A percentile compares a stretch with the other conserved stretches of the same genome.
Evolutionary conservation across 805 yeast species (phyloP).

Genomic region (Candida argentea): DNA sequence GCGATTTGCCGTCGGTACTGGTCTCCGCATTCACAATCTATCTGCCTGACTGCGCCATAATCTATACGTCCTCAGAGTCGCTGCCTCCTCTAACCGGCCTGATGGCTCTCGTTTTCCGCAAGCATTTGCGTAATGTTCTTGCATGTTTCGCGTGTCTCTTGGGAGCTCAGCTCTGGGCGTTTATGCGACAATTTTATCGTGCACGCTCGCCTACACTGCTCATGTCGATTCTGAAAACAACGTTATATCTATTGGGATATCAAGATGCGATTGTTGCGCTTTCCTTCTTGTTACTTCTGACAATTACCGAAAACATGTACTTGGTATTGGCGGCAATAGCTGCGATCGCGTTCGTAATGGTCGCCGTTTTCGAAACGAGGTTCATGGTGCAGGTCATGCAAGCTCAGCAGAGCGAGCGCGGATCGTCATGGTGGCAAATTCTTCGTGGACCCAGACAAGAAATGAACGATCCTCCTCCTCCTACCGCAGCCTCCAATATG

Average conservation of each 20-base stretch:
- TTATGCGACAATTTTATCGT: constrained; percentile 59
- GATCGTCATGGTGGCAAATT: constrained; percentile 55
- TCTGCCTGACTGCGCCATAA: constrained; percentile 83
- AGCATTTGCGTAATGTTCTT: constrained; percentile 31
- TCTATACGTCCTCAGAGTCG: constrained; percentile 19
- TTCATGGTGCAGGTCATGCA: constrained; percentile 58
- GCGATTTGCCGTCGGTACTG: constrained; percentile 41
- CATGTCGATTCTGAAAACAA: constrained; percentile 47
- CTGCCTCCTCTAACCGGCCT: constrained; percentile 34
- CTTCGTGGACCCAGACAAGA: constrained; percentile 36
- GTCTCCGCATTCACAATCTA: constrained; percentile 53
- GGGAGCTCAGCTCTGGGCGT: constrained; percentile 40
- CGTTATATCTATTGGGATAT: constrained; percentile 52
- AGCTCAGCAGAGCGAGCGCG: constrained; percentile 65
- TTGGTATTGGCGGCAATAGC: constrained; percentile 62
- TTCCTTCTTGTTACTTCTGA: constrained; percentile 48
- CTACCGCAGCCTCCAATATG: constrained; percentile 1
- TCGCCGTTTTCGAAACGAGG: constrained; percentile 66
- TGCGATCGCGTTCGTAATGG: constrained; percentile 56
- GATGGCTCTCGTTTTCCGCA: constrained; percentile 39
- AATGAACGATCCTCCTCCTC: neutral
- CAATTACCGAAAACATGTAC: constrained; percentile 45
- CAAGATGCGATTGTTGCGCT: constrained; percentile 68
- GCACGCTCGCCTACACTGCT: constrained; percentile 74
- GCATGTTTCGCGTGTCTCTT: constrained; percentile 36